Base-by-base conservation (phyloP, 2,329 filamentous ascomycete species). In the Beauveria varroae region DNA sequence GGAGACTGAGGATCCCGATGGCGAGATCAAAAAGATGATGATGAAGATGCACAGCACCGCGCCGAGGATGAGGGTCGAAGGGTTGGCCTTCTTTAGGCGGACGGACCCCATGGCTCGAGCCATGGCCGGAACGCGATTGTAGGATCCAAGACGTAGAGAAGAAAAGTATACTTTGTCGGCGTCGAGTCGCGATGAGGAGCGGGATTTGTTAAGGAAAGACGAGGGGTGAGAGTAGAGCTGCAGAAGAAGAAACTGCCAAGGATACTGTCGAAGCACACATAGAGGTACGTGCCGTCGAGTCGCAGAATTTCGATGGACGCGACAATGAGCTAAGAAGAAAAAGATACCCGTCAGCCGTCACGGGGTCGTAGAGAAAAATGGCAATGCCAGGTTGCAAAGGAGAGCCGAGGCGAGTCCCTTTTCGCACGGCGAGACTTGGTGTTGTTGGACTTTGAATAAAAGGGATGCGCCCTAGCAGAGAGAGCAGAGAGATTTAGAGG, bases 31-130 rank as follows among this genome's bases (percentile, higher is more conserved):
- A 71, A 88, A 86, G 78, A 83, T 76, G 73, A 91, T 73, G 76
- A 89, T 85, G 76, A 89, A 84, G 71, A 95, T 81, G 73, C 86
- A 86, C 63, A 95, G 82, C 62, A 90, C 76, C 67, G 78, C 81
- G 68, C 90, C 90, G 66, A 96, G 80, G 67, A 88, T 73, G 65
- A 93, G 78, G 60, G 89, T 93, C 70, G 89, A 81, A 65, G 90
- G 88, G 75, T 86, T 95, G 72, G 88, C 85, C 78, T 89, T 89
- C 78, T 90, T 90, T 72, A 93, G 83, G 76, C 90, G 89, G 67
- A 84, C 81, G 67, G 83, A 79, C 70, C 84, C 82, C 79, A 86
- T 79, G 73, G 81, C 77, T 72, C 81, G 79, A 70, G 81, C 79
- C 81, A 83, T 83, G 74, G 74, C 50, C n/a, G 58, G 3, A 18